A percentile compares a stretch with the other conserved stretches of the same genome.
Conservation (phyloP, 2,329 filamentous ascomycete species). For the Pseudocercospora fuligena region DNA sequence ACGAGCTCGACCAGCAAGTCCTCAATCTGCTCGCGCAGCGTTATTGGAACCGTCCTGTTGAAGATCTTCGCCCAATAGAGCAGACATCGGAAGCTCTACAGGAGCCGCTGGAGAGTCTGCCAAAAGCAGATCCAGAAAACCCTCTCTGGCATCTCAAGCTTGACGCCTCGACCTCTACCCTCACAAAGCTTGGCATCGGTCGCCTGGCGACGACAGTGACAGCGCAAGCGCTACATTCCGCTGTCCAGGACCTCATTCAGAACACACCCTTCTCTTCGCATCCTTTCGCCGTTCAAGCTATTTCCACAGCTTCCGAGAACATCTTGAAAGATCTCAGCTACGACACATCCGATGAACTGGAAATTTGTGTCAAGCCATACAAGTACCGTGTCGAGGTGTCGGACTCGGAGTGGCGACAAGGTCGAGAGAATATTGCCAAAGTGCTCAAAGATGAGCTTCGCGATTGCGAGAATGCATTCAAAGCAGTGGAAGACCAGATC, state of each 20-base stretch:
- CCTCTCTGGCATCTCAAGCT: conserved; percentile 93
- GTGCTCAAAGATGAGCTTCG: conserved; percentile 86
- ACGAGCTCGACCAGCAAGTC: conserved; percentile 91
- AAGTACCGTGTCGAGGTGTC: conserved; percentile 98
- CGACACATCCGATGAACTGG: conserved; percentile 95
- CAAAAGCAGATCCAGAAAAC: conserved; percentile 82
- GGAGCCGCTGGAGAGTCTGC: conserved; percentile 65
- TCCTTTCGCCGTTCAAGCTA: conserved; percentile 90
- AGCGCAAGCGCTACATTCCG: conserved; percentile 80
- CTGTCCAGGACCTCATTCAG: conserved; percentile 77
- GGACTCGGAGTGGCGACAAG: conserved; percentile 83
- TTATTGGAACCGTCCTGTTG: conserved; percentile 96
- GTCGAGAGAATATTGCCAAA: conserved; percentile 78
- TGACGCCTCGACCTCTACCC: conserved; percentile 84
- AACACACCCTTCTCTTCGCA: conserved; percentile 86
- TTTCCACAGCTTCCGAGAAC: conserved; percentile 81
- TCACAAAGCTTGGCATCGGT: conserved; percentile 94
- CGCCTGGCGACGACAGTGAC: conserved; percentile 91
- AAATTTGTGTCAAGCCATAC: conserved; percentile 98
- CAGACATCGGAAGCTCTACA: conserved; percentile 33
- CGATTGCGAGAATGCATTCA: conserved; percentile 80
- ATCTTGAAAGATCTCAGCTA: conserved; percentile 95
- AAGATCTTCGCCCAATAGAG: conserved; percentile 68
- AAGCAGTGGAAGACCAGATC: conserved; percentile 74
- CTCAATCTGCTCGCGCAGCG: conserved; percentile 88